A percentile compares a stretch with the other conserved stretches of the same genome.
Conservation (phyloP, 2,329 filamentous ascomycete genomes). For the Sclerotinia spermophila region DNA sequence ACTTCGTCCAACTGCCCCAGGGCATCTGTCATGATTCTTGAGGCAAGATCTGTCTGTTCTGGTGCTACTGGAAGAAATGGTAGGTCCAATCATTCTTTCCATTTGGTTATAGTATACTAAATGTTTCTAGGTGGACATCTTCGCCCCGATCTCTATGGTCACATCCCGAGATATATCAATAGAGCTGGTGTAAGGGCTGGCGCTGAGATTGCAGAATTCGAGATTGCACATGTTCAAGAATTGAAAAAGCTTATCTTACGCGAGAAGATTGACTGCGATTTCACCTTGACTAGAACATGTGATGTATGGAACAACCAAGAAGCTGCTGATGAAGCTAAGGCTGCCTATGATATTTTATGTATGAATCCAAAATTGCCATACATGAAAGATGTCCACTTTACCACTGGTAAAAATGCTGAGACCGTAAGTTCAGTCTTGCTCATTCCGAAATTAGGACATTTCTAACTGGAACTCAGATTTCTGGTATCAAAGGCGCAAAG, state of each 20-base stretch:
- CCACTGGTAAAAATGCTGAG: constrained; percentile 5
- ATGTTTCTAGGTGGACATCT: neutral
- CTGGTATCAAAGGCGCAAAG: constrained; percentile 29
- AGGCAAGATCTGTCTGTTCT: constrained; percentile 75
- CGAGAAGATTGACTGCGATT: constrained; percentile 44
- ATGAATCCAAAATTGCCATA: neutral
- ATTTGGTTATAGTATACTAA: neutral
- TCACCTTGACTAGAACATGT: constrained; percentile 36
- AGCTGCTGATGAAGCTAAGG: neutral
- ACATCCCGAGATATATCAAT: constrained; percentile 13
- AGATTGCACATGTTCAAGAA: constrained; percentile 39
- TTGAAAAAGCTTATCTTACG: constrained; percentile 39
- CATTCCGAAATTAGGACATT: too few relatives aligned
- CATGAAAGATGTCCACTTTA: constrained; percentile 13
- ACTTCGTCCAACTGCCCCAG: constrained; percentile 33
- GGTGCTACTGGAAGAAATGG: constrained; percentile 70
- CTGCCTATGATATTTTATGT: neutral
- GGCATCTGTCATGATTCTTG: constrained; percentile 59
- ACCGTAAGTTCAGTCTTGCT: neutral
- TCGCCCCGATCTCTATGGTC: constrained; percentile 14
- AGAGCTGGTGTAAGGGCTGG: neutral
- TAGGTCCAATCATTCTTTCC: fast-evolving
- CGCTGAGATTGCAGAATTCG: constrained; percentile 36
- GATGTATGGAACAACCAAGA: constrained; percentile 16
- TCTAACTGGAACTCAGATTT: constrained; percentile 14